A percentile compares a stretch with the other conserved stretches of the same genome.
Evolutionary conservation across 768 basidiomycete species (phyloP).

Genomic region (Lentinula boryana): DNA sequence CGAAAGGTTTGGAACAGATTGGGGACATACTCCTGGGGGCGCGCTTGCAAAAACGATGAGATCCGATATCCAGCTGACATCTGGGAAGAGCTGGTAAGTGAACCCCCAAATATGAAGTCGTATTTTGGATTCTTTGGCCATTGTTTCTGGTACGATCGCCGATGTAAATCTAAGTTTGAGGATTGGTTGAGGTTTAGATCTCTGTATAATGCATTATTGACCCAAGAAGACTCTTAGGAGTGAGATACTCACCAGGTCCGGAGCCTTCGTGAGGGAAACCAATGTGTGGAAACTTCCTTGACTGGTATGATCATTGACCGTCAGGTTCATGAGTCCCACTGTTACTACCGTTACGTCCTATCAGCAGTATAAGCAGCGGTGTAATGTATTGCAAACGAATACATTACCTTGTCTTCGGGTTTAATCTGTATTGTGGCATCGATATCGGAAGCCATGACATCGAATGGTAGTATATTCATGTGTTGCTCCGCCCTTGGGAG

Average conservation of each 20-base stretch:
- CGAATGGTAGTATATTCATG: slow-evolving; percentile 38
- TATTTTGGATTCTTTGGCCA: slow-evolving; percentile 74
- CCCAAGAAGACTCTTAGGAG: not conserved
- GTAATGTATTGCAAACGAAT: not conserved
- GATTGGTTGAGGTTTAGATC: slow-evolving; percentile 39
- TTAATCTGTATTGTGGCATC: slow-evolving; percentile 61
- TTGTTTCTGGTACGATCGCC: slow-evolving; percentile 47
- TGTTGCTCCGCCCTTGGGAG: slow-evolving; percentile 38
- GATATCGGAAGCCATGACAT: slow-evolving; percentile 55
- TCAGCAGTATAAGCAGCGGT: slow-evolving; percentile 7
- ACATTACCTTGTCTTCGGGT: slow-evolving; percentile 61
- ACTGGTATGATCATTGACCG: slow-evolving; percentile 40
- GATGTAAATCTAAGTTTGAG: slow-evolving; percentile 68
- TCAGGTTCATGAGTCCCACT: slow-evolving; percentile 56
- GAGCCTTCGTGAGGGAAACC: slow-evolving; percentile 50
- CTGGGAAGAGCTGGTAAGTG: slow-evolving; percentile 55
- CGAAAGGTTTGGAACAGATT: not conserved
- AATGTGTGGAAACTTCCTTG: slow-evolving; percentile 32
- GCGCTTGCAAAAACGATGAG: slow-evolving; percentile 64
- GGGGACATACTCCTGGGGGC: slow-evolving; percentile 76
- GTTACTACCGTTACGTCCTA: slow-evolving; percentile 71
- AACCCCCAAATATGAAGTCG: slow-evolving; percentile 59
- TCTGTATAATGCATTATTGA: slow-evolving; percentile 24
- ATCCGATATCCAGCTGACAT: slow-evolving; percentile 58
- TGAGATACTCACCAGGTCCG: slow-evolving; percentile 45